Evolutionary conservation across 352 stramenopile genomes (phyloP).

Genomic region (Pythium dissimile): DNA sequence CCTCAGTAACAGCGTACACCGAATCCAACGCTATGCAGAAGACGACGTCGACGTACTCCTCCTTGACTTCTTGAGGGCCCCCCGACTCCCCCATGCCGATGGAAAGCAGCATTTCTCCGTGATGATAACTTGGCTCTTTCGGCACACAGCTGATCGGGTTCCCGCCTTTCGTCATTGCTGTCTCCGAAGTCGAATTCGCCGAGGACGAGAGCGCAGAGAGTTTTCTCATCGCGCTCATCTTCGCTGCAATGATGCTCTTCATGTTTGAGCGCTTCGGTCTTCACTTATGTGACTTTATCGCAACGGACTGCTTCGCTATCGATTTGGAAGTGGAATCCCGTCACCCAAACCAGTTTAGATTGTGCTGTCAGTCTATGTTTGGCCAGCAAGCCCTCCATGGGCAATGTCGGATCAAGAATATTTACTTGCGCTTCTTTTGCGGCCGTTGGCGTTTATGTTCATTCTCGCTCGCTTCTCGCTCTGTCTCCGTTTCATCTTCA

Average conservation of each 20-base stretch:
- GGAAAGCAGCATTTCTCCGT: conserved; percentile 39
- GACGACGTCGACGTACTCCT: conserved; percentile 32
- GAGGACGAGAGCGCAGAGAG: conserved; percentile 17
- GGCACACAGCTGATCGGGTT: background rate
- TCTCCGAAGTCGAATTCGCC: background rate
- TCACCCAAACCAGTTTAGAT: background rate
- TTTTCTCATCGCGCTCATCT: conserved; percentile 25
- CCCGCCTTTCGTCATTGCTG: background rate
- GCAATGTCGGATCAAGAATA: too few species aligned
- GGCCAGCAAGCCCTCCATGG: too few species aligned
- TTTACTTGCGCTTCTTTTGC: conserved; percentile 15
- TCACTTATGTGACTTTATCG: too few species aligned
- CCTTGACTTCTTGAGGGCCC: background rate
- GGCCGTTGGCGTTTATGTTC: background rate
- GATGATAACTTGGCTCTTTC: conserved; percentile 36
- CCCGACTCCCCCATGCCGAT: too few species aligned
- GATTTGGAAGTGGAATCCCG: background rate
- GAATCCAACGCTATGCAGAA: conserved; percentile 37
- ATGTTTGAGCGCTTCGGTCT: too few species aligned
- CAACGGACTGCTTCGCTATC: too few species aligned
- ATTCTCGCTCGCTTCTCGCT: background rate
- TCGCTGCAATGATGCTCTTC: conserved; percentile 25
- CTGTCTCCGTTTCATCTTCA: conserved; percentile 18
- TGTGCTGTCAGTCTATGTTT: background rate
- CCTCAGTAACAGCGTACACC: conserved; percentile 33